These are phyloP conservation scores for Lichtheimia ramosa DNA, from an alignment of 371 early-diverging fungal genomes.

Conservation along the genomic window DNA sequence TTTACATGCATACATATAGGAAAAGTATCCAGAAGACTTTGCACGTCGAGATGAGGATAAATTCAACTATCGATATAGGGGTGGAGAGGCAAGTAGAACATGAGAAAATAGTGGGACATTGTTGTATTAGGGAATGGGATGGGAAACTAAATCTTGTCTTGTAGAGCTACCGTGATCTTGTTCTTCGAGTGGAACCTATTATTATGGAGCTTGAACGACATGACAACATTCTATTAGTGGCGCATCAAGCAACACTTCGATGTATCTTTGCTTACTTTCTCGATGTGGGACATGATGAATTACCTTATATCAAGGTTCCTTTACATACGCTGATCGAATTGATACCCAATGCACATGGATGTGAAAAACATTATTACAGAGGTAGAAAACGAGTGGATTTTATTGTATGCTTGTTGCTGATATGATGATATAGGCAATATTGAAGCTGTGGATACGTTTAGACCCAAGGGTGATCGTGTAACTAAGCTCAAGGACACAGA, in stretches of 20 bases:
- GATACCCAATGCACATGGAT: constrained; percentile 94
- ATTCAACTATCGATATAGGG: constrained; percentile 89
- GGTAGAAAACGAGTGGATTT: constrained; percentile 14
- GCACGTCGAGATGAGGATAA: constrained; percentile 94
- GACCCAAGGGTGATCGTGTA: constrained; percentile 45
- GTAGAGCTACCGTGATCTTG: constrained; percentile 76
- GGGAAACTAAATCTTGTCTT: background rate
- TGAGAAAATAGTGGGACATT: background rate
- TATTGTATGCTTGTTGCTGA: background rate
- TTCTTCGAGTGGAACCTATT: constrained; percentile 65
- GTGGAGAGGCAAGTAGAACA: constrained; percentile 77
- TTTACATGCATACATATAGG: constrained; percentile 22
- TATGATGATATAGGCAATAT: constrained; percentile 57
- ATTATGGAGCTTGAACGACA: constrained; percentile 98
- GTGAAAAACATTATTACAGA: constrained; percentile 85
- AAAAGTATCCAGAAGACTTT: constrained; percentile 82
- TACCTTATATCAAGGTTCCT: constrained; percentile 96
- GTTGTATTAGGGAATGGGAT: background rate
- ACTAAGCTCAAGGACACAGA: constrained; percentile 12
- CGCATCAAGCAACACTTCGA: constrained; percentile 92
- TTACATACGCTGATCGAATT: constrained; percentile 95
- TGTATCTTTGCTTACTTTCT: constrained; percentile 94
- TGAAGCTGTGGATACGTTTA: constrained; percentile 86
- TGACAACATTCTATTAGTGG: constrained; percentile 93
- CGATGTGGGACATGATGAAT: constrained; percentile 85